These are phyloP conservation scores for Nothophytophthora sp. DNA, from an alignment of 352 stramenopile genomes.

Conservation along the genomic window DNA sequence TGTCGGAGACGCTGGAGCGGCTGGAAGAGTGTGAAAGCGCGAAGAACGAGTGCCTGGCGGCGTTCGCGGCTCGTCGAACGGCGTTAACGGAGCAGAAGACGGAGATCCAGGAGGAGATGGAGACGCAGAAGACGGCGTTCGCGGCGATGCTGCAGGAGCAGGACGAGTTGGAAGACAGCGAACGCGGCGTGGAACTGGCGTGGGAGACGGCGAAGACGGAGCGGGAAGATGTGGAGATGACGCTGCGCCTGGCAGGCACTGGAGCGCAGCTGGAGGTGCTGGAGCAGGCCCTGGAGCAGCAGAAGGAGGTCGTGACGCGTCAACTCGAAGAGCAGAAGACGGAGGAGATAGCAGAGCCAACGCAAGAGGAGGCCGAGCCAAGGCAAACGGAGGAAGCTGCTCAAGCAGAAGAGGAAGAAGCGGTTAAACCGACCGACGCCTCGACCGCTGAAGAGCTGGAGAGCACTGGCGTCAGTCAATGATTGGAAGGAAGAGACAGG, in stretches of 20 bases:
- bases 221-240: constrained; percentile 73
- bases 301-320: constrained; percentile 17
- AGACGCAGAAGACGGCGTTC: constrained; percentile 48
- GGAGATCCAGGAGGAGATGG: constrained; percentile 57
- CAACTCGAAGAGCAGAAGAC: too few relatives aligned
- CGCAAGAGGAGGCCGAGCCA: too few relatives aligned
- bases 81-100: constrained; percentile 43
- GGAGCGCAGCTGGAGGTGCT: constrained; percentile 40
- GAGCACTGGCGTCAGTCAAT: too few relatives aligned
- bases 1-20: constrained; percentile 35
- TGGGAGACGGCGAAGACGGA: constrained; percentile 46
- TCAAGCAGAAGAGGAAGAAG: too few relatives aligned
- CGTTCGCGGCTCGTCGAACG: constrained; percentile 29
- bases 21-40: constrained; percentile 34
- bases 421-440: too few relatives aligned
- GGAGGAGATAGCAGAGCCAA: too few relatives aligned
- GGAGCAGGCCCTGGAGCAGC: constrained; percentile 25
- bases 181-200: constrained; percentile 24
- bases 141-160: constrained; percentile 41
- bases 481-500: too few relatives aligned
- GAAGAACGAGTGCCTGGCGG: constrained; percentile 35
- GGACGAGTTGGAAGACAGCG: constrained; percentile 54
- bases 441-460: too few relatives aligned
- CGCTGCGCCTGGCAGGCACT: constrained; percentile 52
- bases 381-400: too few relatives aligned